Evolutionary conservation across 129 eudicot species (phyloP).

Genomic region (Tagetes erecta): DNA sequence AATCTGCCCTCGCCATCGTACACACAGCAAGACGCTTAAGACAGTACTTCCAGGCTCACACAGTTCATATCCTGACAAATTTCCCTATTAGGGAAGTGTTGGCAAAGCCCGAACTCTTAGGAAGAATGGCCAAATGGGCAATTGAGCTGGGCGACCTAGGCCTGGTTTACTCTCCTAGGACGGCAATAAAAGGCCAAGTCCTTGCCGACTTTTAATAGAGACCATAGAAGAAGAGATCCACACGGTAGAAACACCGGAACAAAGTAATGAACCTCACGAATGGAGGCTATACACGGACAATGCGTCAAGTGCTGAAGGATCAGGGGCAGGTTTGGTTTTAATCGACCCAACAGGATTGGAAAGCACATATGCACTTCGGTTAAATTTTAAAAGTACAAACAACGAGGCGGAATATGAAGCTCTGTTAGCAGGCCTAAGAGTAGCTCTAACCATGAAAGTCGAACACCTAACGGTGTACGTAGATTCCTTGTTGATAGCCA

Average conservation of each 20-base stretch:
- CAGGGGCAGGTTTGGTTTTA: neutral
- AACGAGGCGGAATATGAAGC: neutral
- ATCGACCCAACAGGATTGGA: neutral
- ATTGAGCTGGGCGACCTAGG: neutral
- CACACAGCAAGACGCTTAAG: neutral
- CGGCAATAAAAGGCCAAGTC: neutral
- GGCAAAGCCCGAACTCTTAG: neutral
- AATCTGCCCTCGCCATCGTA: neutral
- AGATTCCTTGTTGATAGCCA: neutral
- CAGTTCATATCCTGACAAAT: neutral
- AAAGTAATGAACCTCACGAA: too few species aligned
- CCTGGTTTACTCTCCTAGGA: neutral
- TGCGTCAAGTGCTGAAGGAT: neutral
- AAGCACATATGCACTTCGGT: neutral
- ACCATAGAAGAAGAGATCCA: too few species aligned
- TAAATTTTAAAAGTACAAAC: neutral
- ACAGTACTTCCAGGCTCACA: neutral
- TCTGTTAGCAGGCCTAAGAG: neutral
- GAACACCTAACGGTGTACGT: neutral
- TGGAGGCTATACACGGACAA: neutral
- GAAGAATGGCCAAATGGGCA: neutral
- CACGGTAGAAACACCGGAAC: too few species aligned
- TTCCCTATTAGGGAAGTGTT: neutral
- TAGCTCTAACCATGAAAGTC: too few species aligned
- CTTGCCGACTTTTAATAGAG: neutral